A percentile compares a stretch with the other conserved stretches of the same genome.
Evolutionary conservation across 306 rosid genomes (phyloP).

Genomic region (Glycine latifolia): DNA sequence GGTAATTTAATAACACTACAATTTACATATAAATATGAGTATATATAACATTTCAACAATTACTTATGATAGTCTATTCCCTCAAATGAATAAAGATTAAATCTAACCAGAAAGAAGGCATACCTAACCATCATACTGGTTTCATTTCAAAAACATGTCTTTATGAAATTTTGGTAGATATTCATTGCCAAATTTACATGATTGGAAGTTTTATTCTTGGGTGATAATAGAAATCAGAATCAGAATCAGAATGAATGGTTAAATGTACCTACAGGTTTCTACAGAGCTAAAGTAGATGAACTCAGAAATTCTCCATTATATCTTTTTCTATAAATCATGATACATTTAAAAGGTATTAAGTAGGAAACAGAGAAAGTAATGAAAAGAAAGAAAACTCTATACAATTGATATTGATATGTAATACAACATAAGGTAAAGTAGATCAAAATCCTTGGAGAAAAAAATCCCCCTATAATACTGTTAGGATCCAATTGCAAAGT

Average conservation of each 20-base stretch:
- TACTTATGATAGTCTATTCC: constrained; percentile 28
- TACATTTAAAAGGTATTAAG: constrained; percentile 7
- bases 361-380: neutral
- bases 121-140: constrained; percentile 3
- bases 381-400: neutral
- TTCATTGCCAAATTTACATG: neutral
- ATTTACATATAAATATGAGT: neutral
- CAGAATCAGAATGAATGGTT: neutral
- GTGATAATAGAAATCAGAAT: constrained; percentile 20
- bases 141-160: constrained; percentile 17
- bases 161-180: neutral
- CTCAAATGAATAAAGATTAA: constrained; percentile 22
- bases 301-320: constrained; percentile 12
- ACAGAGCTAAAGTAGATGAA: constrained; percentile 8
- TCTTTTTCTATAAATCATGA: constrained; percentile 16
- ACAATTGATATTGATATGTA: constrained; percentile 21
- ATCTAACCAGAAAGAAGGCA: constrained; percentile 9
- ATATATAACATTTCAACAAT: neutral
- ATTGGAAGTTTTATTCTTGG: neutral
- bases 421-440: constrained; percentile 2
- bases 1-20: constrained; percentile 19
- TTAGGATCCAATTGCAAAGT: too few species aligned
- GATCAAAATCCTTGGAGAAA: constrained; percentile 27
- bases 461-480: constrained; percentile 1
- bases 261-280: neutral